These are phyloP conservation scores for Geotrichum macrosporum DNA, from an alignment of 1,139 yeast species.

Conservation along the genomic window DNA sequence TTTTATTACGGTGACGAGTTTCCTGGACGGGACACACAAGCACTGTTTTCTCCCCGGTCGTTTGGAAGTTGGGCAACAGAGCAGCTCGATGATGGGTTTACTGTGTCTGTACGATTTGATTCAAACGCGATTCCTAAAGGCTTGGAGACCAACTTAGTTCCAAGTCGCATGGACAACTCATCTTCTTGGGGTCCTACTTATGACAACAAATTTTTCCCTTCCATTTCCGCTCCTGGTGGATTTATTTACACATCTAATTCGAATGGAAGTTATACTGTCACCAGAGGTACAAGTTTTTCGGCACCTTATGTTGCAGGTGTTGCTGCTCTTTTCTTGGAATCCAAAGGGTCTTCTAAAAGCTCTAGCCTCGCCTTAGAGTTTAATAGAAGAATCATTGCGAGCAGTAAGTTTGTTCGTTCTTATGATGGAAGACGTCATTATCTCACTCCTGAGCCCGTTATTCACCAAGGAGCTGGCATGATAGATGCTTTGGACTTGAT, in stretches of 20 bases:
- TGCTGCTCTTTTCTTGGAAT: constrained; percentile 24
- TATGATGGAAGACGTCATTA: constrained; percentile 8
- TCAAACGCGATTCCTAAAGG: constrained; percentile 2
- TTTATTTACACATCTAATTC: constrained; percentile 21
- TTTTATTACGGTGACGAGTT: constrained; percentile 1
- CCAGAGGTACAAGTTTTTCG: constrained; percentile 26
- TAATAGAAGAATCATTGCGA: constrained; percentile 16
- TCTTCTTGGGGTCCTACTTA: constrained; percentile 29
- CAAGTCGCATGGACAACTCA: constrained; percentile 20
- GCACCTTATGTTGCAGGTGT: constrained; percentile 27
- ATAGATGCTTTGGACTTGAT: constrained; percentile 39
- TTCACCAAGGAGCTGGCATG: constrained; percentile 31
- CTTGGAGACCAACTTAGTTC: neutral
- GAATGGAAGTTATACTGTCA: constrained; percentile 16
- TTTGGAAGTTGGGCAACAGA: constrained; percentile 10
- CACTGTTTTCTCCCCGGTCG: constrained; percentile 8
- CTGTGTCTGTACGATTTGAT: constrained; percentile 4
- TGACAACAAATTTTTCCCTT: constrained; percentile 26
- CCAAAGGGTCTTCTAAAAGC: neutral
- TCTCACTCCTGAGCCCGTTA: constrained; percentile 18
- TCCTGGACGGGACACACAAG: neutral
- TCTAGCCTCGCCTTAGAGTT: constrained; percentile 9
- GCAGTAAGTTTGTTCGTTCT: constrained; percentile 13
- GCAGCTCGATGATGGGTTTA: neutral
- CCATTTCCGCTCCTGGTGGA: constrained; percentile 28